Evolutionary conservation across 2,329 filamentous ascomycete genomes (phyloP).

Genomic region (Sarocladium oryzae): DNA sequence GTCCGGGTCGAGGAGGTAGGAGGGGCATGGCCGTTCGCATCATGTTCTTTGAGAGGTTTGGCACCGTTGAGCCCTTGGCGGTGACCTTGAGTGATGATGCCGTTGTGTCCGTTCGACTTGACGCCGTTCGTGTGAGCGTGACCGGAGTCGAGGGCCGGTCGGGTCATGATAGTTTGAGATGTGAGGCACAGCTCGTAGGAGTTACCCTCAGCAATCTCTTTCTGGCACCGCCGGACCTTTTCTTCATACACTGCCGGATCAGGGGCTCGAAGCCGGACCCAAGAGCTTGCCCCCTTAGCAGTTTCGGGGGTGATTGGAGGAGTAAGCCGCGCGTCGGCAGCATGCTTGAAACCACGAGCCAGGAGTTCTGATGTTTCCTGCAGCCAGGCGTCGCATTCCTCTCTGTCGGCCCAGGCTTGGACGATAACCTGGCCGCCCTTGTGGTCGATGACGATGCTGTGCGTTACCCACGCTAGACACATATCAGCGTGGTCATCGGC

Average conservation of each 20-base stretch:
- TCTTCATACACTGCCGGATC: conserved; percentile 19
- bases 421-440: conserved; percentile 2
- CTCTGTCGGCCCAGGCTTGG: conserved; percentile 13
- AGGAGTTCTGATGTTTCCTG: neutral
- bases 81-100: neutral
- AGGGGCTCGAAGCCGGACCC: conserved; percentile 29
- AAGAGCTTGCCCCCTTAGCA: conserved; percentile 14
- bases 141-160: conserved; percentile 21
- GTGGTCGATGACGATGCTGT: conserved; percentile 15
- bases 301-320: conserved; percentile 11
- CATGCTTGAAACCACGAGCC: neutral
- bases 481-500: conserved; percentile 56
- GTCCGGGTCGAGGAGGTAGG: conserved; percentile 15
- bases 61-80: neutral
- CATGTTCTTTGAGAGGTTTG: neutral
- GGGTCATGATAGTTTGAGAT: conserved; percentile 39
- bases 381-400: conserved; percentile 10
- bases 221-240: conserved; percentile 14
- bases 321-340: neutral
- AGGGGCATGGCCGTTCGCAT: neutral
- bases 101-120: conserved; percentile 19
- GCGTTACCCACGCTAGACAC: conserved; percentile 66
- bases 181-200: conserved; percentile 16
- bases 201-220: conserved; percentile 11
- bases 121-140: conserved; percentile 26